Percentiles rank a stretch among this genome's conserved stretches.
Evolutionary conservation across 1,284 basidiomycete species (phyloP).

Genomic region (Sparassis latifolia): DNA sequence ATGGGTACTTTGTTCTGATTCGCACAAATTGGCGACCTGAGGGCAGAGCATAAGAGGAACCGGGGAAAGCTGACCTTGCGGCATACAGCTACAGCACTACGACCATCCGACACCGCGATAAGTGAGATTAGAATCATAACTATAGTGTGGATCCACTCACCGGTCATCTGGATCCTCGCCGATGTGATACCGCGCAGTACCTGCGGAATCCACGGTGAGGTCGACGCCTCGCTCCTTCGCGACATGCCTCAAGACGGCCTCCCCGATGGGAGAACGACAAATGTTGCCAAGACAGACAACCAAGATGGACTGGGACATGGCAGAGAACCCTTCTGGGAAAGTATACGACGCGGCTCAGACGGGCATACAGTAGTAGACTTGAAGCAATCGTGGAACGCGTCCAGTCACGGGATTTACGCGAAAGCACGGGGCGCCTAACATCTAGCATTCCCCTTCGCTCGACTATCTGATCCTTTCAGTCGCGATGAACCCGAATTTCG

Average conservation of each 20-base stretch:
- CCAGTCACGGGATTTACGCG: too few relatives aligned
- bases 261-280: constrained; percentile 76
- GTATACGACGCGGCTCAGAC: too few relatives aligned
- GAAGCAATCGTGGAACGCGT: too few relatives aligned
- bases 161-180: constrained; percentile 70
- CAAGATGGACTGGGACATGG: constrained; percentile 38
- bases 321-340: too few relatives aligned
- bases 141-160: constrained; percentile 28
- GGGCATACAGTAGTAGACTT: too few relatives aligned
- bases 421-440: too few relatives aligned
- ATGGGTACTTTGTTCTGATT: constrained; percentile 55
- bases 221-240: constrained; percentile 58
- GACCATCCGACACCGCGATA: background rate
- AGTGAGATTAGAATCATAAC: too few relatives aligned
- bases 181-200: constrained; percentile 66
- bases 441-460: too few relatives aligned
- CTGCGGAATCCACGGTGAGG: constrained; percentile 64
- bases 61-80: constrained; percentile 38
- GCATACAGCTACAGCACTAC: constrained; percentile 58
- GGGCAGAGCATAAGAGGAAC: background rate
- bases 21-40: background rate
- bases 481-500: too few relatives aligned
- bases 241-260: constrained; percentile 61
- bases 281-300: constrained; percentile 77
- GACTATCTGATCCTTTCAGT: too few relatives aligned